Base-by-base conservation (phyloP, 2,329 filamentous ascomycete genomes). In the Aspergillus calidoustus region DNA sequence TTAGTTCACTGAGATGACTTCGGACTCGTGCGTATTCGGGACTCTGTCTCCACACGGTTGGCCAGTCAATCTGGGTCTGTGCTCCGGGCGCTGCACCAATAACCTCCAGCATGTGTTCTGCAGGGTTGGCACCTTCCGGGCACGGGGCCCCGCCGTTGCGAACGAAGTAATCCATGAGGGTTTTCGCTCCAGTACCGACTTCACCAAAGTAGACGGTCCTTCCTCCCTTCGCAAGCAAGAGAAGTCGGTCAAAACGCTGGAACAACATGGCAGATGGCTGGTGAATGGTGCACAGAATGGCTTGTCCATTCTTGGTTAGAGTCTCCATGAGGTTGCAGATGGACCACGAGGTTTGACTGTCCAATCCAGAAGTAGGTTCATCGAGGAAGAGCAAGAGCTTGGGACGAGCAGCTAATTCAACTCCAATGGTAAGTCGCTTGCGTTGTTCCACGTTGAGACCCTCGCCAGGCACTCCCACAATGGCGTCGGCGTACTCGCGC, bases 211-310 rank as follows among this genome's bases (percentile, higher is more conserved):
- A 90, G 0, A 89, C 86, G 0, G 87, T 89, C 70, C 83, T 86
- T 0, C 88, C 88, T 13, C 87, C 87, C 54, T 82, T 82, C 1
- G 86, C 86, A 0, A 90, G 79, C 70, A 90, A 87, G 0, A 89
- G 76, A 1, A 89, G 74, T 1, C 82, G 80, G 64, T 89, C 87
- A 53, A 89, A 97, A 62, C 91, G 87, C 75, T 96, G 91, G 81
- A 97, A 96, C 51, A 97, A 83, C 81, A 96, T 91, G 44, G 92
- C 92, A 13, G 91, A 94, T 15, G 93, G 93, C 75, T 97, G 93
- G 75, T 97, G 93, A 63, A 97, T 96, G 0, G 93, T 97, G 78
- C 92, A 96, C 15, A 97, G 86, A 72, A 97, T 89, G 25, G 93
- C 92, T 75, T 95, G 92, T 9, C 93, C 93, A 60, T 87, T 89